These are phyloP conservation scores for Cephalotrichum gorgonifer DNA, from an alignment of 2,329 filamentous ascomycete genomes.

Conservation along the genomic window DNA sequence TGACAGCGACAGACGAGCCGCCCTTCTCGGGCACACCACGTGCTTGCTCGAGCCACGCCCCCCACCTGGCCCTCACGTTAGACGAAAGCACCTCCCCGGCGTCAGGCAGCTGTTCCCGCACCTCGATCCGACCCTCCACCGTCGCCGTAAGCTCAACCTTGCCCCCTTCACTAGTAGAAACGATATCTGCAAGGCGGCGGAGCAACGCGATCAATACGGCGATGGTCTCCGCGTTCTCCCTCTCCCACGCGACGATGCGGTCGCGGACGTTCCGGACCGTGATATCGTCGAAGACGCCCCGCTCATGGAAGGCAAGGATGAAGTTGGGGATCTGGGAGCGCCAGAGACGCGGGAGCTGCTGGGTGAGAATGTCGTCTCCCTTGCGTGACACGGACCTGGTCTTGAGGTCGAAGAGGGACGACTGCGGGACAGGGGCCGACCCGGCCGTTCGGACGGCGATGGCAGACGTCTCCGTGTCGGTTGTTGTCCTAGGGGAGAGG, in stretches of 20 bases:
- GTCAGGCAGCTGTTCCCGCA: constrained; percentile 13
- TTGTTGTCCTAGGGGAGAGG: not conserved
- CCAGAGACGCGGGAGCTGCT: constrained; percentile 32
- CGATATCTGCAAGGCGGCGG: not conserved
- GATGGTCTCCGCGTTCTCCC: constrained; percentile 17
- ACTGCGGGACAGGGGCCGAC: constrained; percentile 17
- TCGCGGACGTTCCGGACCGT: constrained; percentile 19
- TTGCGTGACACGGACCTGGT: constrained; percentile 22
- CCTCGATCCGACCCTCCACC: constrained; percentile 10
- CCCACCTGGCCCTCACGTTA: constrained; percentile 13
- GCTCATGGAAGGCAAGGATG: constrained; percentile 28
- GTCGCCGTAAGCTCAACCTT: constrained; percentile 15
- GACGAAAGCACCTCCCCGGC: constrained; percentile 14
- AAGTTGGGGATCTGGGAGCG: constrained; percentile 25
- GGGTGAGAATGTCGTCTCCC: constrained; percentile 17
- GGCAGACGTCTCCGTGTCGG: not conserved
- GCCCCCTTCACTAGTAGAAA: not conserved
- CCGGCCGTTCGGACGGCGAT: constrained; percentile 12
- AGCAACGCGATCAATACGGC: constrained; percentile 17
- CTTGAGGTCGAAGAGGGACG: constrained; percentile 31
- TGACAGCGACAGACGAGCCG: too few relatives aligned
- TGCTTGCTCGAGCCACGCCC: constrained; percentile 11
- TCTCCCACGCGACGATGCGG: constrained; percentile 25
- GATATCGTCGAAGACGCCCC: constrained; percentile 24
- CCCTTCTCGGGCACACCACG: not conserved